Percentiles rank a stretch among this genome's conserved stretches.
These are phyloP conservation scores for Fusarium tuaranense DNA, from an alignment of 2,329 filamentous ascomycete species.

Conservation along the genomic window DNA sequence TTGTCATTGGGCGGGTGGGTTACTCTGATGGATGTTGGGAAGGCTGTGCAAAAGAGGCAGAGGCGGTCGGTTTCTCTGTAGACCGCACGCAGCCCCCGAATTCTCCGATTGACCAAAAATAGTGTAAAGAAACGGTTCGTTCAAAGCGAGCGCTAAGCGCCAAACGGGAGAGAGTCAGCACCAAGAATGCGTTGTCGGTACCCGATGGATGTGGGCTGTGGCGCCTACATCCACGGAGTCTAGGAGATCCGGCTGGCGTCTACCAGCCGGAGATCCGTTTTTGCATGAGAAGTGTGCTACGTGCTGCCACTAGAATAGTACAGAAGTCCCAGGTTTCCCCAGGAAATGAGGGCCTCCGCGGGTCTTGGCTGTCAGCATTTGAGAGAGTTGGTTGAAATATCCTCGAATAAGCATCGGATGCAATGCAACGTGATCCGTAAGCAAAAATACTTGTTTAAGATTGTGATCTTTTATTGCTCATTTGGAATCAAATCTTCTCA, in stretches of 20 bases:
- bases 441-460: neutral
- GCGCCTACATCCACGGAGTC: constrained; percentile 8
- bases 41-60: constrained; percentile 27
- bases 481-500: constrained; percentile 6
- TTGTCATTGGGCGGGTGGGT: neutral
- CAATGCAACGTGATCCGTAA: constrained; percentile 3
- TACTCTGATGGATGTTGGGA: constrained; percentile 16
- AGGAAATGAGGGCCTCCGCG: neutral
- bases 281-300: neutral
- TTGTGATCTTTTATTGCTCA: neutral
- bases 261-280: neutral
- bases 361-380: neutral
- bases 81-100: constrained; percentile 16
- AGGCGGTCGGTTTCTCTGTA: neutral
- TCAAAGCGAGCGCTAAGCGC: constrained; percentile 21
- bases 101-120: constrained; percentile 29
- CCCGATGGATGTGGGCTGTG: neutral
- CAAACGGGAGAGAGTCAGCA: constrained; percentile 20
- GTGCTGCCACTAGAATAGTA: neutral
- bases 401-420: neutral
- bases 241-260: constrained; percentile 13
- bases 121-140: neutral
- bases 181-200: neutral
- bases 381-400: neutral
- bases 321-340: constrained; percentile 1